These are phyloP conservation scores for Phialocephala sp. DNA, from an alignment of 2,329 filamentous ascomycete genomes.

Conservation along the genomic window DNA sequence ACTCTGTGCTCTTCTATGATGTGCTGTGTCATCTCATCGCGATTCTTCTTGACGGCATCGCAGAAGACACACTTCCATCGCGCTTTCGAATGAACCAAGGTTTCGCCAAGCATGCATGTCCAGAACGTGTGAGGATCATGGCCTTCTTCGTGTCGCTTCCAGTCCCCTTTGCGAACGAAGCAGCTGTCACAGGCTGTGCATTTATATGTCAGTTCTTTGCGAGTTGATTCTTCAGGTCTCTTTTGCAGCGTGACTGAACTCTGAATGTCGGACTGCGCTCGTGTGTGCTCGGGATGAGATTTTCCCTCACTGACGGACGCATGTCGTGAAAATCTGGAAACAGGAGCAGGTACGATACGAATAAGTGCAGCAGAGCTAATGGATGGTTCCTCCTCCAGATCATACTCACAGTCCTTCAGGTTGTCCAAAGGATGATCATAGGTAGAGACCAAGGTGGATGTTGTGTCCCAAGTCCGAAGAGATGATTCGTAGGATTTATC, in stretches of 20 bases:
- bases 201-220: conserved; percentile 22
- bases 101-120: conserved; percentile 31
- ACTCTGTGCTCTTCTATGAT: conserved; percentile 29
- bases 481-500: conserved; percentile 4
- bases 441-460: not conserved
- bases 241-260: not conserved
- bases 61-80: conserved; percentile 34
- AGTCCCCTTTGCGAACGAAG: conserved; percentile 35
- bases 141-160: conserved; percentile 35
- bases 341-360: not conserved
- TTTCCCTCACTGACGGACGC: not conserved
- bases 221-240: not conserved
- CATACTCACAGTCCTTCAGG: not conserved
- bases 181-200: conserved; percentile 29
- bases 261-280: not conserved
- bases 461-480: not conserved
- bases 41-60: conserved; percentile 12
- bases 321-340: not conserved
- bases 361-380: not conserved
- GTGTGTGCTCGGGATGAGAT: not conserved
- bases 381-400: not conserved
- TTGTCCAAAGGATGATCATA: conserved; percentile 2
- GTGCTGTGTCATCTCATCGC: conserved; percentile 28
- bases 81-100: conserved; percentile 8
- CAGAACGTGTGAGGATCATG: conserved; percentile 35